A percentile compares a stretch with the other conserved stretches of the same genome.
phyloP scores from a whole-genome alignment of 2,329 filamentous ascomycete genomes.

The Chalara sp. region DNA sequence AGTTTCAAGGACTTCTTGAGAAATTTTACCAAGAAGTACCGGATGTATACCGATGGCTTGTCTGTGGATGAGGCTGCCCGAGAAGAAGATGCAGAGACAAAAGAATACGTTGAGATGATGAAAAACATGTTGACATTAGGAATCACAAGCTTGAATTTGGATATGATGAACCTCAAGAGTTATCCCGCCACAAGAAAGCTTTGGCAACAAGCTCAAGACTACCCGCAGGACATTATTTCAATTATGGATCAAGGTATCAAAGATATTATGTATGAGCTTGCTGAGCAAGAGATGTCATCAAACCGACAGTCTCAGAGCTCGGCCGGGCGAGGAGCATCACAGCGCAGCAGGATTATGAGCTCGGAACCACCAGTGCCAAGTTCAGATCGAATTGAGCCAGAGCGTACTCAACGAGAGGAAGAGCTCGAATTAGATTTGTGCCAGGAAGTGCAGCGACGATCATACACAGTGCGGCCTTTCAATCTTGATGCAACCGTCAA shows the following conservation, averaged over 20 bases:
- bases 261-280: constrained; percentile 88
- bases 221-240: constrained; percentile 92
- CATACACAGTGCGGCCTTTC: constrained; percentile 84
- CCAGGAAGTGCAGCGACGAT: constrained; percentile 71
- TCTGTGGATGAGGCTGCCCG: constrained; percentile 66
- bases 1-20: constrained; percentile 87
- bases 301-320: constrained; percentile 56
- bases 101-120: constrained; percentile 78
- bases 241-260: constrained; percentile 94
- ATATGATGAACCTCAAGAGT: constrained; percentile 81
- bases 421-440: constrained; percentile 56
- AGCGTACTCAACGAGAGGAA: constrained; percentile 35
- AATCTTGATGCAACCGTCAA: constrained; percentile 84
- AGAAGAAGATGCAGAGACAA: constrained; percentile 66
- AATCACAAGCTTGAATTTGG: constrained; percentile 76
- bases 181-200: constrained; percentile 91
- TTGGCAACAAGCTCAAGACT: constrained; percentile 91
- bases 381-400: constrained; percentile 61
- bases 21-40: constrained; percentile 90
- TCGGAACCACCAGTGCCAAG: constrained; percentile 73
- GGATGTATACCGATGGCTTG: constrained; percentile 83
- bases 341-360: constrained; percentile 46
- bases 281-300: constrained; percentile 69
- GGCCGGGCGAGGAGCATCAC: constrained; percentile 35
- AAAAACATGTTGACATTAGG: constrained; percentile 88